phyloP scores from a whole-genome alignment of 2,329 filamentous ascomycete genomes.

The Fonsecaea pedrosoi region DNA sequence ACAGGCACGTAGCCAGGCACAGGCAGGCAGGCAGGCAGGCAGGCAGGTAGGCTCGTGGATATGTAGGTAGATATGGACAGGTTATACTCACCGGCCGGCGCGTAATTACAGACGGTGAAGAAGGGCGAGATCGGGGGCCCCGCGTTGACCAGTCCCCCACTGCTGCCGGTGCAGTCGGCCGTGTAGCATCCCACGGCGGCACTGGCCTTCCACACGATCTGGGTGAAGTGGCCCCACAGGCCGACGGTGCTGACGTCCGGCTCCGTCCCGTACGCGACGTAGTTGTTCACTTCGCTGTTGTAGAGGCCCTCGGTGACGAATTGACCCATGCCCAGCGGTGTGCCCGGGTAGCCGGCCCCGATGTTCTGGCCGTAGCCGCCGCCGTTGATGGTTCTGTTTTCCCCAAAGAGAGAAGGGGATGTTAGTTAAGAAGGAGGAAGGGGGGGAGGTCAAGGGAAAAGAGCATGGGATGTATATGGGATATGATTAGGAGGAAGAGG shows the following conservation, averaged over 20 bases:
- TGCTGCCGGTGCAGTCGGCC: conserved; percentile 48
- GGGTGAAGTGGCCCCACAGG: conserved; percentile 75
- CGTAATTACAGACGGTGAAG: conserved; percentile 91
- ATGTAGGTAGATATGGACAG: too few relatives aligned
- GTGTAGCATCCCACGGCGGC: conserved; percentile 59
- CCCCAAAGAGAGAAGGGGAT: neutral
- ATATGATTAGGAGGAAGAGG: neutral
- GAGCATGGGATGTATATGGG: too few relatives aligned
- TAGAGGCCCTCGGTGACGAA: conserved; percentile 86
- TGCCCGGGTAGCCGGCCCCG: conserved; percentile 65
- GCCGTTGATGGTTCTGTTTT: conserved; percentile 55
- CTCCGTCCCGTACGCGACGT: conserved; percentile 60
- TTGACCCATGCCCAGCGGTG: conserved; percentile 57
- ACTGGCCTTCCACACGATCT: conserved; percentile 73
- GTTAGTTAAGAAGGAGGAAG: conserved; percentile 2
- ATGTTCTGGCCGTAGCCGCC: conserved; percentile 90
- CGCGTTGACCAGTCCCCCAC: conserved; percentile 48
- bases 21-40: too few relatives aligned
- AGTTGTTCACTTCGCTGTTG: conserved; percentile 72
- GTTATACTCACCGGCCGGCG: conserved; percentile 67
- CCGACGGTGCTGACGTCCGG: conserved; percentile 68
- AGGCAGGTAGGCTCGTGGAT: too few relatives aligned
- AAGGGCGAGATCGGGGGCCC: conserved; percentile 57
- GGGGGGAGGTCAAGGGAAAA: too few relatives aligned
- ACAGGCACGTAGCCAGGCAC: too few relatives aligned